Conservation (phyloP, 129 eudicot genomes). For the Logfia minima region DNA sequence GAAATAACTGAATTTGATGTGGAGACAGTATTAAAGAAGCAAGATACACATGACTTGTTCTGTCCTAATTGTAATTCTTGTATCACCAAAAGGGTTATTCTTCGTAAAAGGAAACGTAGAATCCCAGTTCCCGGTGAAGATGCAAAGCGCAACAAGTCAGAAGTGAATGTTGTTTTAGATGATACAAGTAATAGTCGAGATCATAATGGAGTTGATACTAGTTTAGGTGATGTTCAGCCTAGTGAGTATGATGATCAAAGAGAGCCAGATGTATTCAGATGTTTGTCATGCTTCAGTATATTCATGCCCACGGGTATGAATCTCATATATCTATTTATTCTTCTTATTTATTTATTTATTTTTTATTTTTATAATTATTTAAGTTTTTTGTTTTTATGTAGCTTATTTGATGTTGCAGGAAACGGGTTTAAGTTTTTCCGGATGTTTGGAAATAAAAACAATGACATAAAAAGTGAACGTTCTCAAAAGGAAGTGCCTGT, state of each 20-base stretch:
- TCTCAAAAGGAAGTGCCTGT: slow-evolving; percentile 38
- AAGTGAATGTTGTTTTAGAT: slow-evolving; percentile 26
- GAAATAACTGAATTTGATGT: slow-evolving; percentile 62
- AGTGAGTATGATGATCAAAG: slow-evolving; percentile 41
- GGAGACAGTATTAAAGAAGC: slow-evolving; percentile 69
- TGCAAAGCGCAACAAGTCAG: slow-evolving; percentile 46
- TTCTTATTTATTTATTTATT: no score
- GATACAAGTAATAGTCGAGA: slow-evolving; percentile 24
- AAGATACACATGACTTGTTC: slow-evolving; percentile 82
- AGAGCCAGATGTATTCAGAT: slow-evolving; percentile 70
- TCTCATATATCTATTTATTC: neutral
- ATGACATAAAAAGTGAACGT: slow-evolving; percentile 31
- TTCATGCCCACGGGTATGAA: slow-evolving; percentile 70
- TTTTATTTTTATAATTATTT: neutral
- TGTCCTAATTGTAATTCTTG: slow-evolving; percentile 96
- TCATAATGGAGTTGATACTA: slow-evolving; percentile 28
- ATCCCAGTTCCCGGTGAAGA: slow-evolving; percentile 49
- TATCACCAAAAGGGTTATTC: slow-evolving; percentile 82
- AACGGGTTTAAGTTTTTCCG: slow-evolving; percentile 55
- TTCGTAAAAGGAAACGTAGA: slow-evolving; percentile 76
- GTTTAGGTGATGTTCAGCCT: slow-evolving; percentile 24
- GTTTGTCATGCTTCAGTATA: slow-evolving; percentile 89
- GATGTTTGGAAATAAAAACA: slow-evolving; percentile 47
- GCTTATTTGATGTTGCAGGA: slow-evolving; percentile 47
- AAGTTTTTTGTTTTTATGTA: neutral